Base-by-base conservation (phyloP, 1,139 yeast species). In the Yamadazyma atmosphaerica region DNA sequence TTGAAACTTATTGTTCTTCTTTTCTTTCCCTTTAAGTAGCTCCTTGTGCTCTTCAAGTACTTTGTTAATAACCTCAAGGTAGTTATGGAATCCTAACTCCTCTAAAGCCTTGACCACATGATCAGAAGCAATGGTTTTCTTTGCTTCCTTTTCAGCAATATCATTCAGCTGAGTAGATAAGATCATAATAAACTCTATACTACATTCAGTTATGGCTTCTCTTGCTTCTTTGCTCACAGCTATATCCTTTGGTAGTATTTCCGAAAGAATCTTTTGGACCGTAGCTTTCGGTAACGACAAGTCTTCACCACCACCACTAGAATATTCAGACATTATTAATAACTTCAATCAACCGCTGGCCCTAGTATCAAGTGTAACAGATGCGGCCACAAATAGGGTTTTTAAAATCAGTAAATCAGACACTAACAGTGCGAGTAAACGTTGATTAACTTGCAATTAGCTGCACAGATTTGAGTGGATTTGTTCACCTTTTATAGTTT, bases 61-160 rank as follows among this genome's bases (percentile, higher is more conserved):
- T 49, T 83, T 83, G 56, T 86, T 86, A 37, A 92, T 79, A 13
- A 88, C 83, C 31, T 85, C 94, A 37, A 92, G 73, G 58, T 92
- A 92, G 46, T 86, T 89, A 38, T 76, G 77, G 61, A 89, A 92
- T 32, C 96, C 99, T 45, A 92, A 72, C 52, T 87, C 96, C 47
- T 81, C 84, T 36, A 92, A 70, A 1, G 98, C 98, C 56, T 84
- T 86, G 44, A 92, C 78, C 34, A 92, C 98, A 60, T 92, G 99
- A 58, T 92, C 98, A 1, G 96, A 85, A 1, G 97, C 96, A 38
- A 92, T 92, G 7, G 99, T 92, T 63, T 92, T 94, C 62, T 92
- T 92, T 37, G 95, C 84, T 57, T 92, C 98, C 54, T 86, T 86
- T 55, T 92, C 98, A 1, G 98, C 98, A 49, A 92, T 88, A 49